A percentile compares a stretch with the other conserved stretches of the same genome.
Evolutionary conservation across 2,329 filamentous ascomycete genomes (phyloP).

Genomic region (Colletotrichum tamarilloi): DNA sequence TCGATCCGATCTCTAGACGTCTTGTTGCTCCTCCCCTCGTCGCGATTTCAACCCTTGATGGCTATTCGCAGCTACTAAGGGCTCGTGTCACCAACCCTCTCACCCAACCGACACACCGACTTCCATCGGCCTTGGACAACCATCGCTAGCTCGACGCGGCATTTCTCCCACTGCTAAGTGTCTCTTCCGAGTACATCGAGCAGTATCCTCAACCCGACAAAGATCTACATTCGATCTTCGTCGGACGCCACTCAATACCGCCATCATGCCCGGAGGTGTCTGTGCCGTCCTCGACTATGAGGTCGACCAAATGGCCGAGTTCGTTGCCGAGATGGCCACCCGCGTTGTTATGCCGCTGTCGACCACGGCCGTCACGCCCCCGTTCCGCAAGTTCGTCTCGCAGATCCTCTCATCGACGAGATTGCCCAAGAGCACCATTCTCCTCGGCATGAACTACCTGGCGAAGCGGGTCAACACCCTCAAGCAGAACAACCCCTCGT

Average conservation of each 20-base stretch:
- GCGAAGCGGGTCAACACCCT: slow-evolving; percentile 84
- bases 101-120: slow-evolving; percentile 7
- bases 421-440: slow-evolving; percentile 89
- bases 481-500: slow-evolving; percentile 62
- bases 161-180: not conserved
- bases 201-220: slow-evolving; percentile 45
- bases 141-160: not conserved
- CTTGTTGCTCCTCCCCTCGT: not conserved
- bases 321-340: slow-evolving; percentile 88
- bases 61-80: slow-evolving; percentile 30
- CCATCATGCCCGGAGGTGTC: slow-evolving; percentile 81
- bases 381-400: slow-evolving; percentile 91
- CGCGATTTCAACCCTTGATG: slow-evolving; percentile 25
- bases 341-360: slow-evolving; percentile 64
- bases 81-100: slow-evolving; percentile 11
- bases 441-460: slow-evolving; percentile 90
- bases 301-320: slow-evolving; percentile 95
- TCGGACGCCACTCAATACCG: slow-evolving; percentile 45
- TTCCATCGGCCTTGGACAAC: slow-evolving; percentile 7
- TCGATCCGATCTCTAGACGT: not conserved
- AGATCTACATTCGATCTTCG: slow-evolving; percentile 53
- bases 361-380: slow-evolving; percentile 65
- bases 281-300: slow-evolving; percentile 96
- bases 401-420: slow-evolving; percentile 92
- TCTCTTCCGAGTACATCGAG: slow-evolving; percentile 21